phyloP scores from a whole-genome alignment of 495 filamentous ascomycete genomes.

The Extremus antarcticus region DNA sequence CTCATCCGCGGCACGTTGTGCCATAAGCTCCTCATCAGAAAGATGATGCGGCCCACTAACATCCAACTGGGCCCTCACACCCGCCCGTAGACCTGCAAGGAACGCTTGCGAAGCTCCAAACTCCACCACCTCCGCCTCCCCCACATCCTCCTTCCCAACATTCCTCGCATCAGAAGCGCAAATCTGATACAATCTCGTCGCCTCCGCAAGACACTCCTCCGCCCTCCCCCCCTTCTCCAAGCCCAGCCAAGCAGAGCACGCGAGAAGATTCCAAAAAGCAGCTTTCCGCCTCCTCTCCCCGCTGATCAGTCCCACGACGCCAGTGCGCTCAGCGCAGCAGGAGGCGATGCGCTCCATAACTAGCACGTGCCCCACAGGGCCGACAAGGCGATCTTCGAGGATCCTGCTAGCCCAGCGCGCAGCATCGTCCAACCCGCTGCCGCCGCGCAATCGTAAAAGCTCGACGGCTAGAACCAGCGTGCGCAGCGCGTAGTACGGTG shows the following conservation, averaged over 20 bases:
- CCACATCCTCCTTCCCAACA: conserved; percentile 2
- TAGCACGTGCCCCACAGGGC: conserved; percentile 63
- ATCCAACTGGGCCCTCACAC: not conserved
- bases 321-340: conserved; percentile 67
- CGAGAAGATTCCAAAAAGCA: conserved; percentile 79
- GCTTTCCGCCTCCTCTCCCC: conserved; percentile 69
- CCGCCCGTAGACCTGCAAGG: not conserved
- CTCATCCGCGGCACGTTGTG: no score
- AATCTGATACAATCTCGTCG: conserved; percentile 49
- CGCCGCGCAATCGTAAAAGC: conserved; percentile 65
- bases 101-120: not conserved
- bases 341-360: conserved; percentile 73
- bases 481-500: conserved; percentile 64
- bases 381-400: conserved; percentile 65
- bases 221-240: conserved; percentile 59
- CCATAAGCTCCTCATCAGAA: not conserved
- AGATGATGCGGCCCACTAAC: not conserved
- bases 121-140: not conserved
- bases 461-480: conserved; percentile 68
- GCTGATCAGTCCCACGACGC: conserved; percentile 47
- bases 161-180: conserved; percentile 25
- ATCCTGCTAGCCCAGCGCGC: conserved; percentile 72
- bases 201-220: conserved; percentile 59
- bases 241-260: conserved; percentile 70
- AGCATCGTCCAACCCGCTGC: conserved; percentile 66